These are phyloP conservation scores for Russula abietina DNA, from an alignment of 768 basidiomycete species.

Conservation along the genomic window DNA sequence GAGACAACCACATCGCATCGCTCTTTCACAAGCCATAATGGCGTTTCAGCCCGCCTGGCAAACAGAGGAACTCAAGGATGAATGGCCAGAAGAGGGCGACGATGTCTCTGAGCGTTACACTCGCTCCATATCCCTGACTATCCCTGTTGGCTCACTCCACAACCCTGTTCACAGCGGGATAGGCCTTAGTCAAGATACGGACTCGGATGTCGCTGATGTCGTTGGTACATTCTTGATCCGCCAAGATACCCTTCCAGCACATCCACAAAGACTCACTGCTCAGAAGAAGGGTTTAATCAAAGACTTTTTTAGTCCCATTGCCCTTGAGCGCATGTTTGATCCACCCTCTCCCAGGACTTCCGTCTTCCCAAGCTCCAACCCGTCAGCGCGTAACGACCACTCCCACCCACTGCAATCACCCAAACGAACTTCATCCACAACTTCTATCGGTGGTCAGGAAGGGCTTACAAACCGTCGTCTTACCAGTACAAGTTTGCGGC, in stretches of 20 bases:
- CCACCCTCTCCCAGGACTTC: constrained; percentile 69
- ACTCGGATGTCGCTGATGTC: constrained; percentile 31
- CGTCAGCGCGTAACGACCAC: constrained; percentile 27
- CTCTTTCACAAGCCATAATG: background rate
- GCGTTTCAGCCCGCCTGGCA: constrained; percentile 64
- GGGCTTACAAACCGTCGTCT: constrained; percentile 48
- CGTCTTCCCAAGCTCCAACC: constrained; percentile 24
- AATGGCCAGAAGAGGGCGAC: constrained; percentile 72
- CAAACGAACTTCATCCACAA: background rate
- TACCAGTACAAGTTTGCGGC: constrained; percentile 41
- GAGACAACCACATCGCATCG: background rate
- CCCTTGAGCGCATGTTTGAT: constrained; percentile 88
- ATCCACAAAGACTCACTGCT: constrained; percentile 64
- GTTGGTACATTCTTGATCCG: constrained; percentile 73
- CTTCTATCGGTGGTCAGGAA: constrained; percentile 26
- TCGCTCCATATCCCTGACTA: constrained; percentile 35
- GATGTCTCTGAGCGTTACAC: constrained; percentile 34
- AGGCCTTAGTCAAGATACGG: constrained; percentile 23
- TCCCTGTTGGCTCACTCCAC: constrained; percentile 45
- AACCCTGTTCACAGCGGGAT: constrained; percentile 31
- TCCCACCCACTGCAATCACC: constrained; percentile 35
- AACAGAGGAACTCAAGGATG: constrained; percentile 85
- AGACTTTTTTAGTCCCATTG: constrained; percentile 83
- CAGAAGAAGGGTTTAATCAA: constrained; percentile 58
- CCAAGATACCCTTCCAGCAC: constrained; percentile 53